phyloP scores from a whole-genome alignment of 179 eudicot species.

The Pouteria campechiana region DNA sequence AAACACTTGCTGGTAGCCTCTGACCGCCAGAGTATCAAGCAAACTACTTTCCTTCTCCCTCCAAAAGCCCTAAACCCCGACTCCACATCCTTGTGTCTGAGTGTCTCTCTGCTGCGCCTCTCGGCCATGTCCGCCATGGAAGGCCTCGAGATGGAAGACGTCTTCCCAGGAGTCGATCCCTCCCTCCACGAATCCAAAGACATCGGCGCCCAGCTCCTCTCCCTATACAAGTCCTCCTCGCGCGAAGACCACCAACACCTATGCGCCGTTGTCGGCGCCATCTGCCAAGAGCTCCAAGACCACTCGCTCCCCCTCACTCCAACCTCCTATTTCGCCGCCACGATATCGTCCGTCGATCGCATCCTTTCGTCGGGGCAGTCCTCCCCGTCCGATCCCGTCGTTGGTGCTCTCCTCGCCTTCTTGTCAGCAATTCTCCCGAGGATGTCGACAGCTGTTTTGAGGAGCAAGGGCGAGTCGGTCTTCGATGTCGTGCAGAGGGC shows the following conservation, averaged over 20 bases:
- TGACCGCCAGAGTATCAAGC: too few species aligned
- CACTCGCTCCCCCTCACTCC: slow-evolving; percentile 37
- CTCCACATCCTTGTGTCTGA: too few species aligned
- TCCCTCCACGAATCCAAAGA: slow-evolving; percentile 3
- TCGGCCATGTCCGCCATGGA: slow-evolving; percentile 17
- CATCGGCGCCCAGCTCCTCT: slow-evolving; percentile 36
- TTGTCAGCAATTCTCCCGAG: slow-evolving; percentile 32
- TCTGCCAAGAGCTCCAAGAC: slow-evolving; percentile 63
- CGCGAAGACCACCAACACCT: slow-evolving; percentile 47
- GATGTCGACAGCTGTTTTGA: slow-evolving; percentile 20
- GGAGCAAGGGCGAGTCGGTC: slow-evolving; percentile 25
- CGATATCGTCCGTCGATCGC: slow-evolving; percentile 51
- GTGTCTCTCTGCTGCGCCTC: background rate
- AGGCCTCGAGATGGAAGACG: slow-evolving; percentile 14
- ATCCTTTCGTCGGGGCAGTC: slow-evolving; percentile 22
- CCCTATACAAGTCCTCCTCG: slow-evolving; percentile 21
- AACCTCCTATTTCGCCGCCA: slow-evolving; percentile 64
- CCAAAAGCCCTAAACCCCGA: slow-evolving; percentile 2
- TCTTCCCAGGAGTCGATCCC: background rate
- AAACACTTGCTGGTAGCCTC: too few species aligned
- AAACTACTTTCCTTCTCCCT: too few species aligned
- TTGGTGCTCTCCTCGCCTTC: slow-evolving; percentile 42
- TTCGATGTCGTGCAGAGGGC: slow-evolving; percentile 30
- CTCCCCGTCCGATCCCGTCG: slow-evolving; percentile 13
- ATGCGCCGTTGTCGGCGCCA: slow-evolving; percentile 57